Conservation (phyloP, 2,329 filamentous ascomycete species). For the Gaeumannomyces sp. region DNA sequence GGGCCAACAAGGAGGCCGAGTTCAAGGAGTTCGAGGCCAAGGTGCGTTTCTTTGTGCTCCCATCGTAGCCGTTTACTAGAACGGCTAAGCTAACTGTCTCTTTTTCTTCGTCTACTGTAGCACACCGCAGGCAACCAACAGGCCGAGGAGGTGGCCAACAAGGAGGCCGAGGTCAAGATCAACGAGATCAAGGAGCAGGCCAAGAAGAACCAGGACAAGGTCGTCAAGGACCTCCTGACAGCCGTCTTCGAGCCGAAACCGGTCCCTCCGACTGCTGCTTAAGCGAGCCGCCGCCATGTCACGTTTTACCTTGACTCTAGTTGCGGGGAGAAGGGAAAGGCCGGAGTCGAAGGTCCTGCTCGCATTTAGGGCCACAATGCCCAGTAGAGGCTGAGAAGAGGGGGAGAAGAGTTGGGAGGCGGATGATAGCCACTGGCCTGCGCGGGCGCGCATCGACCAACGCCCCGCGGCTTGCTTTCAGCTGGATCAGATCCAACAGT, state of each 20-base stretch:
- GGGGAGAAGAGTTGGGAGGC: background rate
- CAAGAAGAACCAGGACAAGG: constrained; percentile 69
- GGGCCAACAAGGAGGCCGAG: constrained; percentile 82
- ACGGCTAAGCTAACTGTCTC: constrained; percentile 15
- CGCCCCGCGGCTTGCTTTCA: no score
- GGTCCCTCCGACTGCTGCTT: constrained; percentile 36
- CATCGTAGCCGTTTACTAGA: background rate
- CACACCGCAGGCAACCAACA: constrained; percentile 84
- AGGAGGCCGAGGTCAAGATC: constrained; percentile 75
- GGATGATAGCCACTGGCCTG: background rate
- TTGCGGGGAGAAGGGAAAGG: no score
- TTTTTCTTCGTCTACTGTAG: constrained; percentile 38
- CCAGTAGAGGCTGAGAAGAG: background rate
- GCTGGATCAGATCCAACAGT: no score
- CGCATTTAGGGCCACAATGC: background rate
- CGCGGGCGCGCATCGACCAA: no score
- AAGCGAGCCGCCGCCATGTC: background rate
- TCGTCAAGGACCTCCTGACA: constrained; percentile 75
- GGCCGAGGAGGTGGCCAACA: constrained; percentile 71
- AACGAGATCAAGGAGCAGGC: constrained; percentile 76
- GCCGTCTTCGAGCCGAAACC: constrained; percentile 84
- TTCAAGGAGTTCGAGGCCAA: constrained; percentile 89
- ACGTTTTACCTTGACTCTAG: background rate
- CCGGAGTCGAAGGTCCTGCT: background rate
- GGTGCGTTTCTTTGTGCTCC: constrained; percentile 30